Conservation (phyloP, 2,329 filamentous ascomycete species). For the Penicillium capsulatum region DNA sequence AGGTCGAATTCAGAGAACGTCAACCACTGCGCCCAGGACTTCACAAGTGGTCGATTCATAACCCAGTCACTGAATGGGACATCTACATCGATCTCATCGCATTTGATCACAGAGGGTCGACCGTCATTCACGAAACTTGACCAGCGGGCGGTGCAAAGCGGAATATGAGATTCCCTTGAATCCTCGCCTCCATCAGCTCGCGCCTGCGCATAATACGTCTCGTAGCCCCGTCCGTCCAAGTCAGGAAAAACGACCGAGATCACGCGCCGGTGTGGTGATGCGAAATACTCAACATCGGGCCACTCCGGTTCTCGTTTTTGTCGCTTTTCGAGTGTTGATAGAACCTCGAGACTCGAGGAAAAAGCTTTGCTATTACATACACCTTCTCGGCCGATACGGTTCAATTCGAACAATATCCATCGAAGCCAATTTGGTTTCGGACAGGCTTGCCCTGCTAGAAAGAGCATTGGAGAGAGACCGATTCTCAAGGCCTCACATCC, state of each 20-base stretch:
- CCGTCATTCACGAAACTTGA: not conserved
- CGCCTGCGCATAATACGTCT: constrained; percentile 6
- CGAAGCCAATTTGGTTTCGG: constrained; percentile 9
- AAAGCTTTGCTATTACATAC: constrained; percentile 6
- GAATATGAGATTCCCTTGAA: not conserved
- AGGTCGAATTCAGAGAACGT: constrained; percentile 9
- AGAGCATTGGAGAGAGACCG: constrained; percentile 9
- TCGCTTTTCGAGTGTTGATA: constrained; percentile 5
- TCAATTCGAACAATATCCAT: constrained; percentile 9
- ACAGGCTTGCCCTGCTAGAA: constrained; percentile 9
- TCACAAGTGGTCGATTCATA: constrained; percentile 5
- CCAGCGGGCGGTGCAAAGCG: constrained; percentile 5
- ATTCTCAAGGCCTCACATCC: constrained; percentile 7
- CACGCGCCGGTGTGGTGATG: not conserved
- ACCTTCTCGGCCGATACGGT: constrained; percentile 4
- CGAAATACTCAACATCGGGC: constrained; percentile 1
- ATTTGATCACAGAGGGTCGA: constrained; percentile 3
- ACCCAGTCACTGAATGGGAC: constrained; percentile 7
- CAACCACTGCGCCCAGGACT: constrained; percentile 7
- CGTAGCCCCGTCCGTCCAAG: constrained; percentile 5
- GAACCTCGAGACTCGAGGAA: constrained; percentile 6
- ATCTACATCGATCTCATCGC: constrained; percentile 1
- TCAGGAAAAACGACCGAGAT: constrained; percentile 7
- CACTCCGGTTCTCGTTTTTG: not conserved
- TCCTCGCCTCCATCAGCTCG: not conserved